Evolutionary conservation across 371 early-diverging fungal genomes (phyloP).

Genomic region (Zychaea mexicana): DNA sequence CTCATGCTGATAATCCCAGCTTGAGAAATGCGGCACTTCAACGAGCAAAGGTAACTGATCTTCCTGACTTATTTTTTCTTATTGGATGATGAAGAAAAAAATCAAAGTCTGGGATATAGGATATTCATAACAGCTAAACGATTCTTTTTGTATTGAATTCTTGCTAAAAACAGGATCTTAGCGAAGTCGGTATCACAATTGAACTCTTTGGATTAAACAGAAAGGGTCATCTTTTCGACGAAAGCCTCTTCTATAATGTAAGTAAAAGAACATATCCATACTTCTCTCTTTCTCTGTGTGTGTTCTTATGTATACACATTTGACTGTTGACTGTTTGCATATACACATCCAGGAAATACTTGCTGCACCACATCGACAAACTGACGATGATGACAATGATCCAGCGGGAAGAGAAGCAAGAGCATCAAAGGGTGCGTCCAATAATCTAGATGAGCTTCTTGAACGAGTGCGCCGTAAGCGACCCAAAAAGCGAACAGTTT

Average conservation of each 20-base stretch:
- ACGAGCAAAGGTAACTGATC: constrained; percentile 49
- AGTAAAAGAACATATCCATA: too few relatives aligned
- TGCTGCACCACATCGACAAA: background rate
- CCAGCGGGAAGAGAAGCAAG: constrained; percentile 3
- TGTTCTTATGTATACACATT: background rate
- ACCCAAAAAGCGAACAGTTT: constrained; percentile 56
- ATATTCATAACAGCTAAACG: too few relatives aligned
- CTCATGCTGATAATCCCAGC: constrained; percentile 47
- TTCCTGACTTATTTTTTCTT: background rate
- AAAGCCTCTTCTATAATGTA: constrained; percentile 55
- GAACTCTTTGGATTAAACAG: constrained; percentile 61
- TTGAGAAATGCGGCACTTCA: constrained; percentile 55
- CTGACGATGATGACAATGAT: constrained; percentile 14
- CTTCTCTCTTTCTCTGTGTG: too few relatives aligned
- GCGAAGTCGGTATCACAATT: constrained; percentile 52
- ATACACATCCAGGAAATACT: constrained; percentile 23
- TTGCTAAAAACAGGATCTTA: constrained; percentile 41
- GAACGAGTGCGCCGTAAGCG: constrained; percentile 55
- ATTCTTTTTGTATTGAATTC: too few relatives aligned
- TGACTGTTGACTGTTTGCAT: background rate
- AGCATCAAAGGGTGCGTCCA: constrained; percentile 4
- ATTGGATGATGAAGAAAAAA: background rate
- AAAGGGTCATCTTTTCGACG: constrained; percentile 43
- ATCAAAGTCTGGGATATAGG: too few relatives aligned
- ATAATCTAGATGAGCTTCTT: constrained; percentile 45